Evolutionary conservation across 2,329 filamentous ascomycete genomes (phyloP).

Genomic region (Trichoderma brevicompactum): DNA sequence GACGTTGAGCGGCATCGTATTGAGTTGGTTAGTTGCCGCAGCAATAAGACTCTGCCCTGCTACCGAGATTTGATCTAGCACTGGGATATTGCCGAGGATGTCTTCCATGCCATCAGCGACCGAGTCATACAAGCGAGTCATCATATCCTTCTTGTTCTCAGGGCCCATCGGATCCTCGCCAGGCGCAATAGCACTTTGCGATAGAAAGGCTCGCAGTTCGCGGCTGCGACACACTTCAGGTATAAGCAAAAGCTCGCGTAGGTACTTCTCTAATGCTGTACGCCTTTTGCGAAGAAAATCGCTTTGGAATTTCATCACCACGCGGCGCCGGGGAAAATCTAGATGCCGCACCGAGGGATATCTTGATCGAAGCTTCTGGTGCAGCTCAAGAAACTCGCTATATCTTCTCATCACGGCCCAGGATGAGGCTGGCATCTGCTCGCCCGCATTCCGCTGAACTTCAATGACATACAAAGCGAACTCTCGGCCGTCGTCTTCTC

Average conservation of each 20-base stretch:
- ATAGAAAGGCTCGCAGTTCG: conserved; percentile 89
- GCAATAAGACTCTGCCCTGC: conserved; percentile 91
- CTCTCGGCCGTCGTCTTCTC: conserved; percentile 89
- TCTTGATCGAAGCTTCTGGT: conserved; percentile 81
- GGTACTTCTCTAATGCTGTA: conserved; percentile 80
- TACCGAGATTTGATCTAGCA: conserved; percentile 89
- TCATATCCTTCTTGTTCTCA: conserved; percentile 80
- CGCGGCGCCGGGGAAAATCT: conserved; percentile 87
- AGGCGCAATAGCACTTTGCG: conserved; percentile 77
- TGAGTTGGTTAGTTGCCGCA: conserved; percentile 69
- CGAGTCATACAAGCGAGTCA: conserved; percentile 92
- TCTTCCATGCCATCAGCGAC: conserved; percentile 98
- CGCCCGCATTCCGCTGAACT: conserved; percentile 85
- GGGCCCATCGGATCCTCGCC: conserved; percentile 60
- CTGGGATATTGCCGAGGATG: conserved; percentile 92
- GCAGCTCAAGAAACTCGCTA: conserved; percentile 94
- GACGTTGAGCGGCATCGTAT: conserved; percentile 56
- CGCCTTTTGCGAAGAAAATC: conserved; percentile 93
- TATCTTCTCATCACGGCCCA: conserved; percentile 94
- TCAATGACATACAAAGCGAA: conserved; percentile 94
- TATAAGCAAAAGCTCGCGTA: conserved; percentile 78
- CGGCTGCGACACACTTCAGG: conserved; percentile 94
- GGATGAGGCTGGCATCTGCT: conserved; percentile 94
- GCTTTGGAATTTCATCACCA: conserved; percentile 95
- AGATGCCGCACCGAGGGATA: conserved; percentile 88